phyloP scores from a whole-genome alignment of 140 eudicot genomes.

The Oenanthe javanica region DNA sequence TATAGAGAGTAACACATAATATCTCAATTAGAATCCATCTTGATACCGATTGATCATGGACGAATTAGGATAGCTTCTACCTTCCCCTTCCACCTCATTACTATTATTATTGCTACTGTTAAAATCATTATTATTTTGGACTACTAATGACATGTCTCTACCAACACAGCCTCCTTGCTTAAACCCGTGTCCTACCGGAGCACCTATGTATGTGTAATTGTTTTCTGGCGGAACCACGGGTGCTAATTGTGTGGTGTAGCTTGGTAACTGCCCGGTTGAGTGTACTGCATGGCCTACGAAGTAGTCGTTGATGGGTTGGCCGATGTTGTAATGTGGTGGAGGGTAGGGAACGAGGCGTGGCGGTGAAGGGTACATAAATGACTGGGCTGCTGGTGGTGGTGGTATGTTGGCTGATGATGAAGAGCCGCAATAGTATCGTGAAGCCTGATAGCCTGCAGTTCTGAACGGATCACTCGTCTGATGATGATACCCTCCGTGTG shows the following conservation, averaged over 20 bases:
- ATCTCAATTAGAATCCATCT: conserved; percentile 34
- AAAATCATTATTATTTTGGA: not conserved
- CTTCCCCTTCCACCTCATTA: conserved; percentile 6
- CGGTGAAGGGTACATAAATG: conserved; percentile 52
- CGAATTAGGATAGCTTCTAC: not conserved
- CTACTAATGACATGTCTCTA: too few species aligned
- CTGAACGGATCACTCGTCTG: not conserved
- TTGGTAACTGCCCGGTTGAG: conserved; percentile 13
- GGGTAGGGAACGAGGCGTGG: conserved; percentile 42
- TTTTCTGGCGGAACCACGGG: conserved; percentile 17
- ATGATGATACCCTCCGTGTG: conserved; percentile 2
- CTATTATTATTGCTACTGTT: not conserved
- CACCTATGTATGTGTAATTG: too few species aligned
- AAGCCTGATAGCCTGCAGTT: not conserved
- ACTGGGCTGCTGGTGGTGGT: conserved; percentile 22
- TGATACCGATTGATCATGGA: conserved; percentile 39
- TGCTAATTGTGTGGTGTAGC: conserved; percentile 2
- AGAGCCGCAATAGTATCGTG: not conserved
- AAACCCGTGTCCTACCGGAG: conserved; percentile 55
- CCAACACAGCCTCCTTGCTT: conserved; percentile 16
- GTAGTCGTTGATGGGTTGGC: conserved; percentile 43
- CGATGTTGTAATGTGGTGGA: conserved; percentile 24
- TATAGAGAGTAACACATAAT: too few species aligned
- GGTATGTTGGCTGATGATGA: conserved; percentile 10
- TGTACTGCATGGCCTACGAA: conserved; percentile 50